Percentiles rank a stretch among this genome's conserved stretches.
These are phyloP conservation scores for Heterobasidion annosum DNA, from an alignment of 1,284 basidiomycete genomes.

Conservation along the genomic window DNA sequence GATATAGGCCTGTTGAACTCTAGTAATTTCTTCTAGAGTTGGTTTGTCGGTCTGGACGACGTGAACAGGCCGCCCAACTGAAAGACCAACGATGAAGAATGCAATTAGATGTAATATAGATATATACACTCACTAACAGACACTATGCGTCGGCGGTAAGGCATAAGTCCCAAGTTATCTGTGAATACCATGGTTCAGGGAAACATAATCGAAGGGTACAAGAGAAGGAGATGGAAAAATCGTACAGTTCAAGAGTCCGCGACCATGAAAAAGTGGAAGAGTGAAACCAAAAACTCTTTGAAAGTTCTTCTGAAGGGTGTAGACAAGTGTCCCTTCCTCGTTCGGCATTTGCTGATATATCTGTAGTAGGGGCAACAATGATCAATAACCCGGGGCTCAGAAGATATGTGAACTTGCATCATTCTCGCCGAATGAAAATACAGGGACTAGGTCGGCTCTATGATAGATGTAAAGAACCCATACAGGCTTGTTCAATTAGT, in stretches of 20 bases:
- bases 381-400: neutral
- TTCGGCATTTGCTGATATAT: constrained; percentile 97
- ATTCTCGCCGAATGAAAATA: constrained; percentile 97
- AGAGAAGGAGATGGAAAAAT: constrained; percentile 1
- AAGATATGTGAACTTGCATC: constrained; percentile 51
- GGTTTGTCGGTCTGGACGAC: constrained; percentile 77
- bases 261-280: constrained; percentile 89
- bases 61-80: constrained; percentile 85
- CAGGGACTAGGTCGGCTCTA: constrained; percentile 88
- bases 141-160: constrained; percentile 91
- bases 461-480: neutral
- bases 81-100: neutral
- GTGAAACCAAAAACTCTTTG: constrained; percentile 94
- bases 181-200: neutral
- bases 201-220: neutral
- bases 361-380: constrained; percentile 26
- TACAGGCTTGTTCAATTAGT: neutral
- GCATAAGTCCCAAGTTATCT: constrained; percentile 90
- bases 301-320: constrained; percentile 83
- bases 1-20: constrained; percentile 83
- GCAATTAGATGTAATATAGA: neutral
- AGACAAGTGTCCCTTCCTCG: constrained; percentile 84
- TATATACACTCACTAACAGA: constrained; percentile 70
- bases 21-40: constrained; percentile 70
- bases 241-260: constrained; percentile 87